Percentiles rank a stretch among this genome's conserved stretches.
Evolutionary conservation across 78 protist species (phyloP).

Genomic region (Cavenderia fasciculata): DNA sequence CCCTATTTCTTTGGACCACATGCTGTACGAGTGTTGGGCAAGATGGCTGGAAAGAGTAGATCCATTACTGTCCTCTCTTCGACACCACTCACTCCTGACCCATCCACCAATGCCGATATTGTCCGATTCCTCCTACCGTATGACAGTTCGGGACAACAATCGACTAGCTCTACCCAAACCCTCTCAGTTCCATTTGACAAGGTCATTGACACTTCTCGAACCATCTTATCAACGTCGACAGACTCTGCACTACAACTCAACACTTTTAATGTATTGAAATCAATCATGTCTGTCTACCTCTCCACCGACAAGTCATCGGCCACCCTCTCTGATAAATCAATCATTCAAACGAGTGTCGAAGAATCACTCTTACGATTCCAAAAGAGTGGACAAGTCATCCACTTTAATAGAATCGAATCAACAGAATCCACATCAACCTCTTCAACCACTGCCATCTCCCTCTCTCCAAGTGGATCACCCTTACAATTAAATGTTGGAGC

Average conservation of each 20-base stretch:
- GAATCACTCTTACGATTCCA: neutral
- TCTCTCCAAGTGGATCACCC: no score
- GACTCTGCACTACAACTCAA: constrained; percentile 5
- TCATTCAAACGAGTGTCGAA: neutral
- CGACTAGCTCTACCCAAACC: constrained; percentile 6
- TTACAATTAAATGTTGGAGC: no score
- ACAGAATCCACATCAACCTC: neutral
- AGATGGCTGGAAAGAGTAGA: constrained; percentile 96
- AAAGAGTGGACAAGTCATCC: neutral
- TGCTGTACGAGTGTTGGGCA: constrained; percentile 94
- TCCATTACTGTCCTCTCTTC: neutral
- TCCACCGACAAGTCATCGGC: neutral
- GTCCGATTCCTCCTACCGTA: constrained; percentile 2
- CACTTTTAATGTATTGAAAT: neutral
- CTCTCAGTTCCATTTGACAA: constrained; percentile 27
- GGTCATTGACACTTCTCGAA: neutral
- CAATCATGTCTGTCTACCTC: neutral
- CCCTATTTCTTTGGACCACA: constrained; percentile 81
- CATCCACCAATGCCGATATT: neutral
- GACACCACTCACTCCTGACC: neutral
- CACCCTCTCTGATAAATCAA: neutral
- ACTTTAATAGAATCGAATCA: neutral
- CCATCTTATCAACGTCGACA: neutral
- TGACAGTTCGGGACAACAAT: neutral
- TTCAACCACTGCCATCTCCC: neutral